Evolutionary conservation across 768 basidiomycete genomes (phyloP).

Genomic region (Pleurotus djamor): DNA sequence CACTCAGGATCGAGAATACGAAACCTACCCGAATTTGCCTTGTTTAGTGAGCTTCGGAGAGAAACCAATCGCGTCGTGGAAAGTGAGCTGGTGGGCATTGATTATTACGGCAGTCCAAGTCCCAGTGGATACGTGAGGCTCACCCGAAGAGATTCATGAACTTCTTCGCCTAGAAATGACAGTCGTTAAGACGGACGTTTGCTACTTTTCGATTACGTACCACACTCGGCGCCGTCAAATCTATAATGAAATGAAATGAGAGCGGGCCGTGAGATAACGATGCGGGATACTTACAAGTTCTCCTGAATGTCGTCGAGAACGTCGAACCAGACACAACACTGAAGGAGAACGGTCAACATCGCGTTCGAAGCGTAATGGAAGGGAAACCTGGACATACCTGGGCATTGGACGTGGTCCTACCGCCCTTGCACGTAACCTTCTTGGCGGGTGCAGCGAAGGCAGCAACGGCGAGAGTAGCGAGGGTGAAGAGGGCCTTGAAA

Average conservation of each 20-base stretch:
- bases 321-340: constrained; percentile 32
- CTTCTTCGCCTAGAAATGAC: constrained; percentile 20
- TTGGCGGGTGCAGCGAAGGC: constrained; percentile 52
- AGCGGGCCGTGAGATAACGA: background rate
- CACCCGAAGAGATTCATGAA: constrained; percentile 24
- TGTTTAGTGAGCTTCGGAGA: constrained; percentile 16
- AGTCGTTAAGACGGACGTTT: background rate
- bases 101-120: background rate
- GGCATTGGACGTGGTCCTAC: constrained; percentile 12
- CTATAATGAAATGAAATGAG: background rate
- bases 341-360: background rate
- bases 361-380: background rate
- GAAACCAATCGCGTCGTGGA: constrained; percentile 31
- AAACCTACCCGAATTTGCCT: constrained; percentile 20
- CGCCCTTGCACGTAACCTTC: constrained; percentile 19
- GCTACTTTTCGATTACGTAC: constrained; percentile 9
- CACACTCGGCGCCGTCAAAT: constrained; percentile 29
- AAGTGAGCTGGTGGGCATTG: constrained; percentile 15
- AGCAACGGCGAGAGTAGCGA: constrained; percentile 4
- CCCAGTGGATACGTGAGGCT: background rate
- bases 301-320: constrained; percentile 31
- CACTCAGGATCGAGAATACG: background rate
- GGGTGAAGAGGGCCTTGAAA: constrained; percentile 2
- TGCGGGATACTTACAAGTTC: constrained; percentile 18
- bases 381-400: background rate